Percentiles rank a stretch among this genome's conserved stretches.
Conservation (phyloP, 352 stramenopile species). For the Paralagenidium karlingii region DNA sequence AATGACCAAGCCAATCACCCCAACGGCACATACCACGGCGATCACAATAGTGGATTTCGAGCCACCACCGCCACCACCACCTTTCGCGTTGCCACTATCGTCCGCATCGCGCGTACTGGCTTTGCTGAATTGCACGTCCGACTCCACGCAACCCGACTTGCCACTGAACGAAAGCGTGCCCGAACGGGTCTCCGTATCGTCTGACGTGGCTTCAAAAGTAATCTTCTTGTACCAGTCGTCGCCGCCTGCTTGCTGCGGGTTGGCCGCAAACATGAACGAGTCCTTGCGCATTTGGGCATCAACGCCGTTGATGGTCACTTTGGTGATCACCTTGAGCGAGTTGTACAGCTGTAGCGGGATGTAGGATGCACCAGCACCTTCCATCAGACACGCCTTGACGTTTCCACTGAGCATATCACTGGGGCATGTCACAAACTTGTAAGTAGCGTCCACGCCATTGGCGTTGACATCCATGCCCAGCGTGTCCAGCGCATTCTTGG, state of each 20-base stretch:
- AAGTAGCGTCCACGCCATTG: constrained; percentile 28
- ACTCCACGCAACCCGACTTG: constrained; percentile 39
- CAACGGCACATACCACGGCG: constrained; percentile 20
- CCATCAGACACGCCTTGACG: constrained; percentile 73
- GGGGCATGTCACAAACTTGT: constrained; percentile 49
- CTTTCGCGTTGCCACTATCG: constrained; percentile 9
- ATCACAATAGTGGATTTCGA: constrained; percentile 20
- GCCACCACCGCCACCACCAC: not conserved
- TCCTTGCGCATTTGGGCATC: constrained; percentile 30
- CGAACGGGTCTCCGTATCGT: constrained; percentile 34
- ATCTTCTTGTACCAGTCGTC: constrained; percentile 50
- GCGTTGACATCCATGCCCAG: constrained; percentile 31
- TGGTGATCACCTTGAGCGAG: constrained; percentile 53
- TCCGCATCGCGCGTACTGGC: constrained; percentile 31
- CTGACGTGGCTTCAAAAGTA: constrained; percentile 38
- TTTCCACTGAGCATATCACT: constrained; percentile 40
- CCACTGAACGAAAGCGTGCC: constrained; percentile 45
- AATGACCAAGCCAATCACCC: constrained; percentile 45
- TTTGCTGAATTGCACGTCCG: constrained; percentile 51
- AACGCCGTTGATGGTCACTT: constrained; percentile 40
- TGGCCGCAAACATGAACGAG: constrained; percentile 49
- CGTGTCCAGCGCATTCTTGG: constrained; percentile 18
- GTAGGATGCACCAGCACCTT: constrained; percentile 64
- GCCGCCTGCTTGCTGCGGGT: constrained; percentile 19
- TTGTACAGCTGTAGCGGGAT: constrained; percentile 77